Conservation (phyloP, 2,329 filamentous ascomycete genomes). For the Metarhizium album region DNA sequence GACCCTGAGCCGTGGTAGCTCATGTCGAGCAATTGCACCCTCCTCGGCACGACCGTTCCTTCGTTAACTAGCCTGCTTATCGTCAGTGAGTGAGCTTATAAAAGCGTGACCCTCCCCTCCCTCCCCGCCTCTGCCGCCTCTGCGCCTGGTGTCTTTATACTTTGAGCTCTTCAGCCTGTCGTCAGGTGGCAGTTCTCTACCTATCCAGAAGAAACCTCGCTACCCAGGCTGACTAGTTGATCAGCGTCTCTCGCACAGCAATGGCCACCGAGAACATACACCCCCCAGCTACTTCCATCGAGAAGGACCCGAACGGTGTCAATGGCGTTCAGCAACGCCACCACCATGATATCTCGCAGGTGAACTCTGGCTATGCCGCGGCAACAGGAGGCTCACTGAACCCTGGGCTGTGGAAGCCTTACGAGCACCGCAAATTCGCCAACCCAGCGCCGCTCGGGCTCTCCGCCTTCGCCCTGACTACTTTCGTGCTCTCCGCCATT, state of each 20-base stretch:
- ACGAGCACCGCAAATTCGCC: conserved; percentile 60
- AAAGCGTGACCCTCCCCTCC: background rate
- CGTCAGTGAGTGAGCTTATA: background rate
- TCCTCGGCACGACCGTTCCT: background rate
- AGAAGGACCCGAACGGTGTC: conserved; percentile 10
- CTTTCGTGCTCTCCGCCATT: conserved; percentile 65
- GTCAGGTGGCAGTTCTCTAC: background rate
- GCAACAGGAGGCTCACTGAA: conserved; percentile 66
- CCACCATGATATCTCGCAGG: conserved; percentile 16
- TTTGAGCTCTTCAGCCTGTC: background rate
- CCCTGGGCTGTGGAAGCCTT: conserved; percentile 54
- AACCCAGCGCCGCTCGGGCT: conserved; percentile 73
- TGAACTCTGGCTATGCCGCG: conserved; percentile 15
- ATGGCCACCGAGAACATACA: conserved; percentile 9
- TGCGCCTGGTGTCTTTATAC: background rate
- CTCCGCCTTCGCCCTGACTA: conserved; percentile 70
- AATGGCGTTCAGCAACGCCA: conserved; percentile 9
- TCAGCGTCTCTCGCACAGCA: background rate
- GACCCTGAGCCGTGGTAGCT: background rate
- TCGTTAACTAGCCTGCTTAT: background rate
- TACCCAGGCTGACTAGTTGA: background rate
- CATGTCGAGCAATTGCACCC: background rate
- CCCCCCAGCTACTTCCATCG: background rate
- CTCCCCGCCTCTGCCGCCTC: background rate
- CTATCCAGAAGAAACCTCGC: background rate